Evolutionary conservation across 768 basidiomycete genomes (phyloP).

Genomic region (Psilocybe azurescens): DNA sequence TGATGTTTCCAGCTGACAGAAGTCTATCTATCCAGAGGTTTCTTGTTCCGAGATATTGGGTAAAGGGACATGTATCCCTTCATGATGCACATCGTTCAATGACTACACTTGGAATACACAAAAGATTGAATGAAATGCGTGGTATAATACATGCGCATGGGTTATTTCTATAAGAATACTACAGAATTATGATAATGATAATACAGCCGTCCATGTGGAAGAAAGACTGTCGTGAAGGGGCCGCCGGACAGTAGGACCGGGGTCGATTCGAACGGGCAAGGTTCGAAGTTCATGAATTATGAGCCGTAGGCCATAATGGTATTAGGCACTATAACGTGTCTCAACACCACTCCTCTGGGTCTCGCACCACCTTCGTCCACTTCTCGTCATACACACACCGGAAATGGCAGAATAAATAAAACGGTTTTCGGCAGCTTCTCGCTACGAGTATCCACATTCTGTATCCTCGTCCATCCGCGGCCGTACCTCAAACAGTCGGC

Average conservation of each 20-base stretch:
- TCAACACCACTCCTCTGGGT: background rate
- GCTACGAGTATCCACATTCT: constrained; percentile 23
- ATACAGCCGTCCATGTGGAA: constrained; percentile 19
- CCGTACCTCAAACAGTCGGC: constrained; percentile 15
- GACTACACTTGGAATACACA: background rate
- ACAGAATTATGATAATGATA: constrained; percentile 22
- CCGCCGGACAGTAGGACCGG: too few species aligned
- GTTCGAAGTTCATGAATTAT: too few species aligned
- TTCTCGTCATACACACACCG: background rate
- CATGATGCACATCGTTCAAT: background rate
- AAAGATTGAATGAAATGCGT: background rate
- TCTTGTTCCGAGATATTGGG: background rate
- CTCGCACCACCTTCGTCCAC: background rate
- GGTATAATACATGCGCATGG: constrained; percentile 21
- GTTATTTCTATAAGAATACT: constrained; percentile 14
- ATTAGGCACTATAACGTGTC: background rate
- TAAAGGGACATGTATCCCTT: too few species aligned
- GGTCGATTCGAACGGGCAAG: too few species aligned
- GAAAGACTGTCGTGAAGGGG: background rate
- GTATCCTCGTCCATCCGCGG: constrained; percentile 16
- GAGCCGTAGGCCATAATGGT: background rate
- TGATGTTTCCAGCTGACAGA: background rate
- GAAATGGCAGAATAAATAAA: constrained; percentile 1
- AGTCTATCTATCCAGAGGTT: background rate
- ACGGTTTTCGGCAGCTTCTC: background rate